Percentiles rank a stretch among this genome's conserved stretches.
phyloP scores from a whole-genome alignment of 2,329 filamentous ascomycete species.

The Trichothecium sympodiale region DNA sequence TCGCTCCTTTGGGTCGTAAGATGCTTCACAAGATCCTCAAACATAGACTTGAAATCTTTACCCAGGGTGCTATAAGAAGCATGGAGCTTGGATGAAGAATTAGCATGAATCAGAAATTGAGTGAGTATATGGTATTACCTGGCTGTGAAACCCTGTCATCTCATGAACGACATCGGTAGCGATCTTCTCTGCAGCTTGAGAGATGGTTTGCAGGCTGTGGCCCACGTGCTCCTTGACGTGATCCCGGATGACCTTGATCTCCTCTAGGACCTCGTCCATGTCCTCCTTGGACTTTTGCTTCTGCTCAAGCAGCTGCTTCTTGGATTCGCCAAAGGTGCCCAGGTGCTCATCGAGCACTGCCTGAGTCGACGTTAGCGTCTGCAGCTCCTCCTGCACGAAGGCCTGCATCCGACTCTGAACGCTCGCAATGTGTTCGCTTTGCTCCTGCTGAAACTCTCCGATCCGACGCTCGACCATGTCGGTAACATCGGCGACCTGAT shows the following conservation, averaged over 20 bases:
- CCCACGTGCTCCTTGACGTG: slow-evolving; percentile 80
- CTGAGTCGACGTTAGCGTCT: slow-evolving; percentile 60
- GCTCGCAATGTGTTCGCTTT: slow-evolving; percentile 56
- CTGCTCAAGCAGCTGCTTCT: slow-evolving; percentile 56
- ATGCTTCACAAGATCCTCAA: slow-evolving; percentile 68
- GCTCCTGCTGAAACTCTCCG: slow-evolving; percentile 58
- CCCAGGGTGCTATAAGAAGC: slow-evolving; percentile 74
- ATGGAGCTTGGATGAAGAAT: slow-evolving; percentile 48
- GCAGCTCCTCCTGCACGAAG: slow-evolving; percentile 67
- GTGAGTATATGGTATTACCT: slow-evolving; percentile 25
- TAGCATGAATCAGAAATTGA: not conserved
- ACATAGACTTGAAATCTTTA: slow-evolving; percentile 74
- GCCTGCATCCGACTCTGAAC: slow-evolving; percentile 62
- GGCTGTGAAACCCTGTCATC: slow-evolving; percentile 70
- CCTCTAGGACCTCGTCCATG: slow-evolving; percentile 84
- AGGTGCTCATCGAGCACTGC: slow-evolving; percentile 60
- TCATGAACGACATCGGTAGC: slow-evolving; percentile 82
- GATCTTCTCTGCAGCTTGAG: slow-evolving; percentile 75
- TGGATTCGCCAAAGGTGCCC: slow-evolving; percentile 54
- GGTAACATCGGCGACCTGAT: slow-evolving; percentile 66
- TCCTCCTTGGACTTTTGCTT: slow-evolving; percentile 64
- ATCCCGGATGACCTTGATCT: slow-evolving; percentile 82
- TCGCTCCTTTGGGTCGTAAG: slow-evolving; percentile 68
- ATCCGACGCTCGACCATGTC: slow-evolving; percentile 66
- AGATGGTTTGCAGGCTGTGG: slow-evolving; percentile 73